Percentiles rank a stretch among this genome's conserved stretches.
phyloP scores from a whole-genome alignment of 768 basidiomycete species.

The Auriscalpium vulgare region DNA sequence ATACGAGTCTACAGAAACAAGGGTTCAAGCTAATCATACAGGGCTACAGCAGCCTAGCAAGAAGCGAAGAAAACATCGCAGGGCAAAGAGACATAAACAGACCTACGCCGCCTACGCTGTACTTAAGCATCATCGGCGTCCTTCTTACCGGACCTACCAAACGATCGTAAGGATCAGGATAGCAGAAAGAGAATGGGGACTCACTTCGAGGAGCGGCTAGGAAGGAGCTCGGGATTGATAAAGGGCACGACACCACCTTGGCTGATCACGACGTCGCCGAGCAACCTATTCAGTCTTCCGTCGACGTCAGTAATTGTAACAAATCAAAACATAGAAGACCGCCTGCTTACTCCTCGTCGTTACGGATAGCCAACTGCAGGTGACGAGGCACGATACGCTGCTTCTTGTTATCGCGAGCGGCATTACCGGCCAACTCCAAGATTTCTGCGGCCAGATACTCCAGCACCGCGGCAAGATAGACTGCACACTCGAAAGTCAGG shows the following conservation, averaged over 20 bases:
- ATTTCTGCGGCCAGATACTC: constrained; percentile 93
- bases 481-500: constrained; percentile 27
- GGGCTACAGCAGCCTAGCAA: too few relatives aligned
- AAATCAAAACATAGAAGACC: background rate
- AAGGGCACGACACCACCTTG: constrained; percentile 90
- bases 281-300: constrained; percentile 56
- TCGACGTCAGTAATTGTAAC: background rate
- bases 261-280: constrained; percentile 83
- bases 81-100: too few relatives aligned
- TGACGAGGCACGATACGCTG: constrained; percentile 93
- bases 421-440: constrained; percentile 85
- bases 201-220: constrained; percentile 34
- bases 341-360: constrained; percentile 74
- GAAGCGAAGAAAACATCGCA: too few relatives aligned
- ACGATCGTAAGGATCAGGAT: background rate
- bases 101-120: too few relatives aligned
- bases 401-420: constrained; percentile 80
- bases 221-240: constrained; percentile 55
- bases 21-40: too few relatives aligned
- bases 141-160: constrained; percentile 36
- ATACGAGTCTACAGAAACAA: too few relatives aligned
- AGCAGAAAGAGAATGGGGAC: background rate
- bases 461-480: constrained; percentile 85
- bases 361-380: constrained; percentile 86
- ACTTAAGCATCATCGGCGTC: constrained; percentile 12